A percentile compares a stretch with the other conserved stretches of the same genome.
These are phyloP conservation scores for Sporothrix sp. DNA, from an alignment of 2,329 filamentous ascomycete genomes.

Conservation along the genomic window DNA sequence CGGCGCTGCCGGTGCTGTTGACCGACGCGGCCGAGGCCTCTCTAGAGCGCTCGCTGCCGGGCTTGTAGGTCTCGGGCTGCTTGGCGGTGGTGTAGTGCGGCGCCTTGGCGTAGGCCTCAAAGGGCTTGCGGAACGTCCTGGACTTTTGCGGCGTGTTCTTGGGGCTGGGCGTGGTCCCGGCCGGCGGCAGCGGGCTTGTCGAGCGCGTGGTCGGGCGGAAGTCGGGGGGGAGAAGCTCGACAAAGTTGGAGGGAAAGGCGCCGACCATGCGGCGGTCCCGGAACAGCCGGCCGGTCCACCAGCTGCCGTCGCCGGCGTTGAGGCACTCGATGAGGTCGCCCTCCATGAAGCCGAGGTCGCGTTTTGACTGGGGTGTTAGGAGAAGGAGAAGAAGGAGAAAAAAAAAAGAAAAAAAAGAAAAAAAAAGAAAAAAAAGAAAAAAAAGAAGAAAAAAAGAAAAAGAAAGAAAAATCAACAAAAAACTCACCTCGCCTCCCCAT, in stretches of 20 bases:
- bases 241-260: conserved; percentile 94
- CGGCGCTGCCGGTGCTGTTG: conserved; percentile 19
- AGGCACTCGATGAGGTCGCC: conserved; percentile 96
- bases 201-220: conserved; percentile 66
- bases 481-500: conserved; percentile 71
- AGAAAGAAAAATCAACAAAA: background rate
- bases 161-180: conserved; percentile 44
- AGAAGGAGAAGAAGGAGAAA: no score
- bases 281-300: conserved; percentile 92
- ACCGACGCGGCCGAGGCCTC: conserved; percentile 35
- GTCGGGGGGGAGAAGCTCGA: conserved; percentile 74
- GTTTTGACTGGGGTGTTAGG: conserved; percentile 55
- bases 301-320: conserved; percentile 93
- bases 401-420: background rate
- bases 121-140: conserved; percentile 56
- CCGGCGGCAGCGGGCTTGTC: conserved; percentile 47
- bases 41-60: conserved; percentile 30
- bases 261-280: conserved; percentile 86
- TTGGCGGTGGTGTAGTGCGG: conserved; percentile 57
- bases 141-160: conserved; percentile 48
- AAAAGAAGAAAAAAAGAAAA: background rate
- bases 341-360: conserved; percentile 92
- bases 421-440: background rate
- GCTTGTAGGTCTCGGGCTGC: conserved; percentile 47
- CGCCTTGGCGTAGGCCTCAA: conserved; percentile 57